Conservation (phyloP, 768 basidiomycete species). For the Leccinum fibrillosum region DNA sequence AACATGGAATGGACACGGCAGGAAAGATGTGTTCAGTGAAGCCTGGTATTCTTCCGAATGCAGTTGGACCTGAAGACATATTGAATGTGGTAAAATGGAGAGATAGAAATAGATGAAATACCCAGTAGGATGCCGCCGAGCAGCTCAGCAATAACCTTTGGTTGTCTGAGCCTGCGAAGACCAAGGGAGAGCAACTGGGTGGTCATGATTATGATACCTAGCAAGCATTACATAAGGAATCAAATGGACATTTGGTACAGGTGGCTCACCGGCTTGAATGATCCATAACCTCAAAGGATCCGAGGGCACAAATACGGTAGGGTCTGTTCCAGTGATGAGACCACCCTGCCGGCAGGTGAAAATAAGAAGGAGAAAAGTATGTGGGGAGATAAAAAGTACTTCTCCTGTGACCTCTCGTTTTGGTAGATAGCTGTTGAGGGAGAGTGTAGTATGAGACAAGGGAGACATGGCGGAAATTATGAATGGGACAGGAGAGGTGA, state of each 20-base stretch:
- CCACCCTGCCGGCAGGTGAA: constrained; percentile 54
- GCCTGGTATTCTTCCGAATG: constrained; percentile 79
- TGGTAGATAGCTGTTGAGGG: not conserved
- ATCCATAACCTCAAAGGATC: constrained; percentile 81
- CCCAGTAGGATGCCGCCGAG: constrained; percentile 87
- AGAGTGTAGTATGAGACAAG: constrained; percentile 44
- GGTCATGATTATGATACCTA: constrained; percentile 80
- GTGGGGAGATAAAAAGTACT: constrained; percentile 5
- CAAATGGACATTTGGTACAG: not conserved
- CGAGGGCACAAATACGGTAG: constrained; percentile 53
- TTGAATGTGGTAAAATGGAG: not conserved
- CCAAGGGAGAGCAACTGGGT: constrained; percentile 71
- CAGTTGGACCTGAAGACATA: constrained; percentile 39
- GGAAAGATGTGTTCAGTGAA: constrained; percentile 90
- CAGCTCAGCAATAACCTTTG: constrained; percentile 81
- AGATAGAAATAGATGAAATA: constrained; percentile 36
- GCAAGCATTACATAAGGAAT: not conserved
- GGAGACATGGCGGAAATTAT: constrained; percentile 35
- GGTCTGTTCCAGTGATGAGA: constrained; percentile 71
- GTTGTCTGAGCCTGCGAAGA: constrained; percentile 77
- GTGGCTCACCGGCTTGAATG: constrained; percentile 65
- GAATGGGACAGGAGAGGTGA: too few species aligned
- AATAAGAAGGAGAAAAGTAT: not conserved
- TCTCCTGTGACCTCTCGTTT: constrained; percentile 23
- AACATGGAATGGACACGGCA: constrained; percentile 60